Conservation (phyloP, 2,329 filamentous ascomycete genomes). For the Exophiala sp. region DNA sequence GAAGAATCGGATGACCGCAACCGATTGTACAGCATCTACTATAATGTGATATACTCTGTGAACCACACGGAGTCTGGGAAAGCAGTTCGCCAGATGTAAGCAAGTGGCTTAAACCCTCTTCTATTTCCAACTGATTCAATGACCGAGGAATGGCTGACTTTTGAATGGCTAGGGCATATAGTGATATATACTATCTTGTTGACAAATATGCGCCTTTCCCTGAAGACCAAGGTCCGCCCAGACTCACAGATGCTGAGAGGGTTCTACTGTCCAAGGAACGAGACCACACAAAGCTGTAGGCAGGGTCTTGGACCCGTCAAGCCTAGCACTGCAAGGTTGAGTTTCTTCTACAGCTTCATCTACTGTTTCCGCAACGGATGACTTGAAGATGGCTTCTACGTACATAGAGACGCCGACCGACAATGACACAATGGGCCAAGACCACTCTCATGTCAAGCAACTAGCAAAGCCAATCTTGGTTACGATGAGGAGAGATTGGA, state of each 20-base stretch:
- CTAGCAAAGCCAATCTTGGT: too few relatives aligned
- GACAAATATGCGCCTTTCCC: constrained; percentile 30
- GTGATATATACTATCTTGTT: constrained; percentile 29
- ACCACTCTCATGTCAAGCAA: too few relatives aligned
- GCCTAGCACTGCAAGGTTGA: too few relatives aligned
- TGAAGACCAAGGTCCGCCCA: constrained; percentile 21
- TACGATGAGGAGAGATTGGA: too few relatives aligned
- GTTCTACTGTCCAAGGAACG: constrained; percentile 16
- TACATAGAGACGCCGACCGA: too few relatives aligned
- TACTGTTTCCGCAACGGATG: too few relatives aligned
- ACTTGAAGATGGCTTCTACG: too few relatives aligned
- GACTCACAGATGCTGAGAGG: constrained; percentile 17
- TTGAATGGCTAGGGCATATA: constrained; percentile 27
- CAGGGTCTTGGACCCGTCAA: too few relatives aligned
- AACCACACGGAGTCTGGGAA: constrained; percentile 15
- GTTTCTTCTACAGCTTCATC: too few relatives aligned
- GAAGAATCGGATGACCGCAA: constrained; percentile 24
- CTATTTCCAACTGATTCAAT: too few relatives aligned
- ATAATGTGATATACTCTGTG: constrained; percentile 23
- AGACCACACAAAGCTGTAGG: constrained; percentile 20
- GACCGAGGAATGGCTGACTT: too few relatives aligned
- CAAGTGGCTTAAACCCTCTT: neutral
- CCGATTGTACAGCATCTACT: constrained; percentile 23
- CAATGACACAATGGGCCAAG: too few relatives aligned
- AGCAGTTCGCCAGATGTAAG: constrained; percentile 24